Base-by-base conservation (phyloP, 73 alveolate genomes). In the Paramecium bursaria region DNA sequence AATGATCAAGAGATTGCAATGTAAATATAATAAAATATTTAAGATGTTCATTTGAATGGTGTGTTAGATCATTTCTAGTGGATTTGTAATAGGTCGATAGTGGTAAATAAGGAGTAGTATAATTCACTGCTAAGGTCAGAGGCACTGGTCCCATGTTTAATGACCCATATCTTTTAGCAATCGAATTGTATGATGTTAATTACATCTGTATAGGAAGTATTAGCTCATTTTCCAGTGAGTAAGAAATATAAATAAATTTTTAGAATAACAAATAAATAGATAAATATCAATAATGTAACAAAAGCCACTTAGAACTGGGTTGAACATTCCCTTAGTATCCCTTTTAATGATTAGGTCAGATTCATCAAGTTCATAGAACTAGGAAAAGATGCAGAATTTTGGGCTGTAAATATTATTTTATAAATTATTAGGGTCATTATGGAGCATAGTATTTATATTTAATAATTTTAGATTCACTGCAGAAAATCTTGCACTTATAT, bases 341-440 rank as follows among this genome's bases (percentile, higher is more conserved):
- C 17, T 23, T 10, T 54, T 0, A 48, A 50, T 13, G 75, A 26
- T 11, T 44, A 25, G 46, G 57, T 74, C 15, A 23, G 15, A 3
- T 61, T 48, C 26, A 75, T 91, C 11, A 54, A 75, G 27, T 55
- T 91, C 22, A 26, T 50, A 11, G 89, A 85, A 39, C 85, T 46
- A 9, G 96, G 96, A 6, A 75, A 86, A 60, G 96, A 91, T 77
- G 87, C 52, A 1, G 96, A 91, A 73, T 44, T 55, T 19, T 91
- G 96, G 96, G 96, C 88, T 19, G n/a, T n/a, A n/a, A n/a, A n/a
- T n/a, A n/a, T n/a, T n/a, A n/a, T n/a, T n/a, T n/a, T n/a, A n/a
- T n/a, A n/a, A n/a, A n/a, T n/a, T n/a, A n/a, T n/a, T n/a, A n/a
- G n/a, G 96, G 96, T 13, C 75, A 86, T 57, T 91, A 67, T 77